Percentiles rank a stretch among this genome's conserved stretches.
Evolutionary conservation across 1,139 yeast species (phyloP).

Genomic region (Magnusiomyces fungicola): DNA sequence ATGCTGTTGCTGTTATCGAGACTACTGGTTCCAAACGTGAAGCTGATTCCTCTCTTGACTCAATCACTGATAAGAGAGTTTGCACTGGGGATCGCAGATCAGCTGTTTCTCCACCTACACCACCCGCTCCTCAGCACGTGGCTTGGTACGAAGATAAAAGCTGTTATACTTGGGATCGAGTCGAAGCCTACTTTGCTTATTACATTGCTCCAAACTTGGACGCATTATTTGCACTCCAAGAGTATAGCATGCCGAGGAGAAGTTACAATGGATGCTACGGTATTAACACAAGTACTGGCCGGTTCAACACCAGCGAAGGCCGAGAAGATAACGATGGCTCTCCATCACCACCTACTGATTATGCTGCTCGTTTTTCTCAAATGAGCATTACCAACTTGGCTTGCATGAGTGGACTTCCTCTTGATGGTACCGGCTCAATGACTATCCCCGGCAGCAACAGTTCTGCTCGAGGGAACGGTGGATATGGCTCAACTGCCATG

Average conservation of each 20-base stretch:
- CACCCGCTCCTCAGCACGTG: not conserved
- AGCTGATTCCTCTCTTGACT: too few relatives aligned
- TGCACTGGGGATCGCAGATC: too few relatives aligned
- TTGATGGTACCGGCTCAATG: constrained; percentile 13
- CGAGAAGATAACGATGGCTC: not conserved
- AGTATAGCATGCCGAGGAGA: too few relatives aligned
- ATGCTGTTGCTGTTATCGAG: constrained; percentile 26
- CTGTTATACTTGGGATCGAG: constrained; percentile 12
- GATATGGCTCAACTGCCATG: not conserved
- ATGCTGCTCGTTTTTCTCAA: constrained; percentile 7
- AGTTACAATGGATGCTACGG: too few relatives aligned
- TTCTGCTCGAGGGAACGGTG: constrained; percentile 3
- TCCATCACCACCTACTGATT: not conserved
- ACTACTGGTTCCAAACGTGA: not conserved
- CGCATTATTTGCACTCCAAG: constrained; percentile 1
- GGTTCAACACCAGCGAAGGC: not conserved
- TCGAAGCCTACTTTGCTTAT: constrained; percentile 10
- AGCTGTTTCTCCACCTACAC: not conserved
- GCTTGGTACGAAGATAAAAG: constrained; percentile 8
- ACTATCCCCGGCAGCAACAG: constrained; percentile 10
- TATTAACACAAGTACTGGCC: too few relatives aligned
- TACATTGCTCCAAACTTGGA: constrained; percentile 11
- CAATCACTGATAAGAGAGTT: too few relatives aligned
- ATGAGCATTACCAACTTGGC: constrained; percentile 12
- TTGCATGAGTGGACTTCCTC: constrained; percentile 9